Evolutionary conservation across 2,329 filamentous ascomycete genomes (phyloP).

Genomic region (Dendryphion nanum): DNA sequence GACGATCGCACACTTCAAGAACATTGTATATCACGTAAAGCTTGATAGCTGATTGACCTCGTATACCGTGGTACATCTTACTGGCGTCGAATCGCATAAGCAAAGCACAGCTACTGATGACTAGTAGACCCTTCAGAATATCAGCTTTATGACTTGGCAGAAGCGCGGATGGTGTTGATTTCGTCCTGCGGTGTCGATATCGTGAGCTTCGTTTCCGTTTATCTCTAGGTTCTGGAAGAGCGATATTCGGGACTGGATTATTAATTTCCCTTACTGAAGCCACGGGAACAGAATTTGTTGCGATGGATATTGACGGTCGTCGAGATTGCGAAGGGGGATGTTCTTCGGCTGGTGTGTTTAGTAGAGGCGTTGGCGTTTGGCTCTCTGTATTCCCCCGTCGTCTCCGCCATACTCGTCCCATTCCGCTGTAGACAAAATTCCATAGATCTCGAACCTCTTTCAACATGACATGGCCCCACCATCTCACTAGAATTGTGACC

Average conservation of each 20-base stretch:
- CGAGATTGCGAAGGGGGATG: slow-evolving; percentile 22
- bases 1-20: slow-evolving; percentile 84
- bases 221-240: slow-evolving; percentile 28
- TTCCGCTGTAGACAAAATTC: slow-evolving; percentile 74
- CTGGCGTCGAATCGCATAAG: slow-evolving; percentile 93
- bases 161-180: slow-evolving; percentile 80
- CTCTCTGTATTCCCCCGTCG: slow-evolving; percentile 49
- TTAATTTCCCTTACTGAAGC: slow-evolving; percentile 17
- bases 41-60: slow-evolving; percentile 95
- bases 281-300: slow-evolving; percentile 10
- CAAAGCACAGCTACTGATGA: slow-evolving; percentile 79
- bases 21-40: slow-evolving; percentile 99
- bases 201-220: slow-evolving; percentile 30
- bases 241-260: slow-evolving; percentile 17
- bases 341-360: slow-evolving; percentile 28
- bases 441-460: slow-evolving; percentile 72
- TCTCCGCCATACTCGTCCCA: slow-evolving; percentile 73
- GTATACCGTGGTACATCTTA: slow-evolving; percentile 96
- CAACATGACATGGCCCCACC: slow-evolving; percentile 71
- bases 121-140: slow-evolving; percentile 83
- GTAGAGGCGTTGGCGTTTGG: slow-evolving; percentile 17
- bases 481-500: slow-evolving; percentile 69
- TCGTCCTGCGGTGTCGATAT: slow-evolving; percentile 67
- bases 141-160: slow-evolving; percentile 93
- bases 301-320: slow-evolving; percentile 20